phyloP scores from a whole-genome alignment of 2,329 filamentous ascomycete species.

The Epichloe sibirici region DNA sequence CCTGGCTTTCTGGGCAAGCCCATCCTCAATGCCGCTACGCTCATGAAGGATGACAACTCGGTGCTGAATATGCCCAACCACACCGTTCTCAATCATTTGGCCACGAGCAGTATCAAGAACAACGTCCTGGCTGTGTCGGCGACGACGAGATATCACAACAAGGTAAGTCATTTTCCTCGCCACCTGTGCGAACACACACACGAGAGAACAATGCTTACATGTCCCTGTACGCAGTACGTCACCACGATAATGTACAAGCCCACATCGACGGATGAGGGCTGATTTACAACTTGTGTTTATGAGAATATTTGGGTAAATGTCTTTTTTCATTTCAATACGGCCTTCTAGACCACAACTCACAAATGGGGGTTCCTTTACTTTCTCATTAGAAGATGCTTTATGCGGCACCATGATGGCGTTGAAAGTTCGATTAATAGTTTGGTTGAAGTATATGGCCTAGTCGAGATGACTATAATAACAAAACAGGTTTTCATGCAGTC shows the following conservation, averaged over 20 bases:
- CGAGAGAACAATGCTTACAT: background rate
- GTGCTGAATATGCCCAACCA: constrained; percentile 96
- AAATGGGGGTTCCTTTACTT: too few relatives aligned
- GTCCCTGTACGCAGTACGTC: constrained; percentile 56
- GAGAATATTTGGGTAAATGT: background rate
- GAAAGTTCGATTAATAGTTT: background rate
- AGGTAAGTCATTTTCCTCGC: constrained; percentile 41
- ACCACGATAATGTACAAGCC: constrained; percentile 98
- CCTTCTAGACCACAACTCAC: background rate
- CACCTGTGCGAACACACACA: too few relatives aligned
- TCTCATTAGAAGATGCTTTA: background rate
- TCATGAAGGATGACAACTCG: constrained; percentile 96
- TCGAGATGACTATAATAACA: background rate
- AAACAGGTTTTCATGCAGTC: too few relatives aligned
- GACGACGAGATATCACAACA: constrained; percentile 94
- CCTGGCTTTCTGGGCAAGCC: constrained; percentile 89
- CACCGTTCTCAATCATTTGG: constrained; percentile 89
- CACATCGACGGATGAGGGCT: constrained; percentile 44
- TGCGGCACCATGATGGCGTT: background rate
- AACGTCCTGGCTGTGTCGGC: constrained; percentile 90
- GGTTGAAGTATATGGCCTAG: background rate
- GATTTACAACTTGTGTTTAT: background rate
- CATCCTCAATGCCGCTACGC: constrained; percentile 79
- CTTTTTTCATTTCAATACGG: background rate
- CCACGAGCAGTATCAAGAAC: constrained; percentile 96